Conservation (phyloP, 352 stramenopile genomes). For the Phytophthora boehmeriae region DNA sequence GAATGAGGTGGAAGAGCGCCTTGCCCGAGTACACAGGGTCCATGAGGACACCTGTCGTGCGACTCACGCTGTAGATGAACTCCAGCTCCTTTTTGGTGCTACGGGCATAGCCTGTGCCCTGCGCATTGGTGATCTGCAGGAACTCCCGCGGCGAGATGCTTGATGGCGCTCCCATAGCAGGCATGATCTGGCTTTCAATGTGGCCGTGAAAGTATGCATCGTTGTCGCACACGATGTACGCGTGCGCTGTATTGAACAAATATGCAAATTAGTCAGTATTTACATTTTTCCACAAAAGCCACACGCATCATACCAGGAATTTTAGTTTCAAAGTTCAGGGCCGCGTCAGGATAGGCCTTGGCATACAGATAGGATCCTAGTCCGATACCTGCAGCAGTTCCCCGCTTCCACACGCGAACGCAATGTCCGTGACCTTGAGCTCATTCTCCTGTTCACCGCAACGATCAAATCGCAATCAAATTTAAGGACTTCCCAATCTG, state of each 20-base stretch:
- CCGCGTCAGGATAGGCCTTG: slow-evolving; percentile 28
- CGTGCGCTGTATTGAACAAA: slow-evolving; percentile 47
- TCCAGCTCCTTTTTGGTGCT: slow-evolving; percentile 79
- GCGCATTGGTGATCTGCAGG: slow-evolving; percentile 81
- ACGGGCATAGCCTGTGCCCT: slow-evolving; percentile 81
- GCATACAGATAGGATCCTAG: slow-evolving; percentile 76
- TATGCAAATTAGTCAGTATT: not conserved
- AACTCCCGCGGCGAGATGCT: slow-evolving; percentile 66
- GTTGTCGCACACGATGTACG: slow-evolving; percentile 88
- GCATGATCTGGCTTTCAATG: slow-evolving; percentile 77
- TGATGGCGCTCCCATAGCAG: slow-evolving; percentile 61
- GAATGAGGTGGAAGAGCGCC: slow-evolving; percentile 82
- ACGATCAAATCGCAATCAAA: not conserved
- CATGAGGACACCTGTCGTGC: slow-evolving; percentile 81
- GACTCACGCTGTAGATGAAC: slow-evolving; percentile 76
- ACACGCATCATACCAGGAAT: slow-evolving; percentile 33
- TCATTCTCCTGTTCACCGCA: slow-evolving; percentile 38
- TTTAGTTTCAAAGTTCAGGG: slow-evolving; percentile 49
- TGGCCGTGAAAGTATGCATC: slow-evolving; percentile 86
- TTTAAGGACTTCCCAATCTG: not conserved
- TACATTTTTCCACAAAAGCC: not conserved
- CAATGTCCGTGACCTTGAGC: slow-evolving; percentile 75
- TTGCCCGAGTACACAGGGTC: slow-evolving; percentile 91
- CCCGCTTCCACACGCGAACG: slow-evolving; percentile 87
- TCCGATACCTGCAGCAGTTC: slow-evolving; percentile 78